phyloP scores from a whole-genome alignment of 371 early-diverging fungal species.

The Haplosporangium sp. region DNA sequence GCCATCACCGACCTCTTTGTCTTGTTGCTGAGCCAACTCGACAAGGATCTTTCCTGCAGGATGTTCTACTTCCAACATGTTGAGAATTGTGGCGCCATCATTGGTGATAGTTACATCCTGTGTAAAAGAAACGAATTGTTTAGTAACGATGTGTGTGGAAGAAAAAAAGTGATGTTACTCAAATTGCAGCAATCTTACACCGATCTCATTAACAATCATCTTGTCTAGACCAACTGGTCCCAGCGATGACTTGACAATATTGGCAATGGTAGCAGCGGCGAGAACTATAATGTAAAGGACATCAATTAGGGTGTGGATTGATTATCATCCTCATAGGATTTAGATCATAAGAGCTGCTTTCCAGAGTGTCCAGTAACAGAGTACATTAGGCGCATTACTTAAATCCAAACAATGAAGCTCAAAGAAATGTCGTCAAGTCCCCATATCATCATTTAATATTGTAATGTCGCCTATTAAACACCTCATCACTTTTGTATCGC shows the following conservation, averaged over 20 bases:
- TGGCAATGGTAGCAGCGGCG: conserved; percentile 91
- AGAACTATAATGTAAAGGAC: conserved; percentile 57
- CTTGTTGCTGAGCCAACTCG: conserved; percentile 99
- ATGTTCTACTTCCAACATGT: conserved; percentile 97
- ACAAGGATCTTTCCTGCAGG: conserved; percentile 98
- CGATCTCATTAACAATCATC: conserved; percentile 99
- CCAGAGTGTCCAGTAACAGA: neutral
- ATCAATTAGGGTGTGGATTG: neutral
- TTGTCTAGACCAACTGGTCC: conserved; percentile 99
- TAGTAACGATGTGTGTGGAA: neutral
- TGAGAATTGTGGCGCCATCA: conserved; percentile 99
- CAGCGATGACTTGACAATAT: conserved; percentile 98
- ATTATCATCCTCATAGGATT: neutral
- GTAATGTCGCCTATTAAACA: neutral
- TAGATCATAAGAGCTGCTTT: neutral
- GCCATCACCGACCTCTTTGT: conserved; percentile 99
- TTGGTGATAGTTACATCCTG: conserved; percentile 99
- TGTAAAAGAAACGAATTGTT: neutral
- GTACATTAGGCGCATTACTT: neutral
- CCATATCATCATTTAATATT: neutral
- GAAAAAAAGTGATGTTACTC: neutral
- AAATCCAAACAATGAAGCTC: neutral
- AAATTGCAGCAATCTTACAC: conserved; percentile 73
- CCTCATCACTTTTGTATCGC: neutral
- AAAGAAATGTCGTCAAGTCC: neutral